Evolutionary conservation across 768 basidiomycete genomes (phyloP), one percentile per base, ranked within the genome.

Genomic region (Leccinum barrowsii): DNA sequence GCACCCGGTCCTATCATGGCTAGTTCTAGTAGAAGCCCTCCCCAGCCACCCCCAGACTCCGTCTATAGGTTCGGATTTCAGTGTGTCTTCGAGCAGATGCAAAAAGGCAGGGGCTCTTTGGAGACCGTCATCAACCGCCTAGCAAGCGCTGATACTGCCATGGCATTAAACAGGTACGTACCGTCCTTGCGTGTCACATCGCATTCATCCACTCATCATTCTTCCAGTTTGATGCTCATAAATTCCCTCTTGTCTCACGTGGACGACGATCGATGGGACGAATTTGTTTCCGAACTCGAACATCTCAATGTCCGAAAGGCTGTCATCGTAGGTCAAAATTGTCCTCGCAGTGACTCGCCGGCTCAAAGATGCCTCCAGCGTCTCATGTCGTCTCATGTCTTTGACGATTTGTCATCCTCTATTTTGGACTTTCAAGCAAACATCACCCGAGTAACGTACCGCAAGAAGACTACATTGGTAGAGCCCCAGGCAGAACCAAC

Each of bases 401-500:
- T 85, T 51, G 90, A 92, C 61, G 92, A 94, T 67, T 75, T 93
- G 55, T 85, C 87, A 7, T 93, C 91, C 0, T 87, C 86, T 58
- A 87, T 94, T 50, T 79, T 94, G 56, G 89, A 94, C 68, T 94
- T 94, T 71, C 92, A 94, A 75, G 86, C 89, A 26, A 92, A 92
- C 72, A 82, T 93, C 58, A 78, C 90, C 55, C 85, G 90, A 40
- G 83, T 92, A 28, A 85, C 83, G 13, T 89, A 90, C 70, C 83
- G 87, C 56, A 90, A 88, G 76, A 93, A 92, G 75, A 89, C 81
- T 15, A 89, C 89, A 3, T 72, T 82, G 22, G 89, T 94, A 17
- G 87, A 92, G 64, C 83, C 87, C 3, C 83, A 85, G 28, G 70
- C 72, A 44, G 86, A 90, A 56, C 78, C 80, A 4, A 72, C 76